phyloP scores from a whole-genome alignment of 2,329 filamentous ascomycete genomes.

The Cadophora luteo-olivacea region DNA sequence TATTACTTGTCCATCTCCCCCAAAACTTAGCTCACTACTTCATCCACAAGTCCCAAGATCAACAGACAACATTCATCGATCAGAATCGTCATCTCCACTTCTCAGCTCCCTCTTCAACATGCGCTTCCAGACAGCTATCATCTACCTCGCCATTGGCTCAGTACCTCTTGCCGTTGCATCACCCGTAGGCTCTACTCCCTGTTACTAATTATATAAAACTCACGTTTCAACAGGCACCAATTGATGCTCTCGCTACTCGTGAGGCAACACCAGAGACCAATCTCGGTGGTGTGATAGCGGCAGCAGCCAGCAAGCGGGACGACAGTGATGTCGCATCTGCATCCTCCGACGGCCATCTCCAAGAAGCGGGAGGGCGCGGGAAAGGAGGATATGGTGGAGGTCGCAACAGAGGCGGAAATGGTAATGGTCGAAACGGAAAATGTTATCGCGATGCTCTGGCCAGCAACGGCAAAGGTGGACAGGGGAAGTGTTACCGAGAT shows the following conservation, averaged over 20 bases:
- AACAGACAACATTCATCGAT: background rate
- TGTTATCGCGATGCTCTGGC: background rate
- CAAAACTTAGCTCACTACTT: background rate
- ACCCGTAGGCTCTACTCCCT: background rate
- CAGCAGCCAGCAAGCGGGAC: too few species aligned
- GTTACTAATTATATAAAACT: background rate
- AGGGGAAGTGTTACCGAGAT: background rate
- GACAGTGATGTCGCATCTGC: too few species aligned
- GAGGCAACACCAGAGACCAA: background rate
- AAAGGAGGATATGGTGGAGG: too few species aligned
- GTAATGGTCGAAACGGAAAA: background rate
- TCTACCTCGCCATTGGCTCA: background rate
- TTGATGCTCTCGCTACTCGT: background rate
- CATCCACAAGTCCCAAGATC: background rate
- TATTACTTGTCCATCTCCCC: background rate
- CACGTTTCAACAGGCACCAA: background rate
- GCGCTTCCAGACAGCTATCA: background rate
- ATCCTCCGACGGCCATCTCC: too few species aligned
- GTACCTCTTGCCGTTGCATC: background rate
- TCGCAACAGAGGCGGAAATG: background rate
- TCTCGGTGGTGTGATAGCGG: too few species aligned
- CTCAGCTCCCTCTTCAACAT: background rate
- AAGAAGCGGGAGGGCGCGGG: too few species aligned
- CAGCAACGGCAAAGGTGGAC: background rate
- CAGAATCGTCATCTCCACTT: background rate